Conservation (phyloP, 805 yeast genomes). For the Kluyveromyces starmeri region DNA sequence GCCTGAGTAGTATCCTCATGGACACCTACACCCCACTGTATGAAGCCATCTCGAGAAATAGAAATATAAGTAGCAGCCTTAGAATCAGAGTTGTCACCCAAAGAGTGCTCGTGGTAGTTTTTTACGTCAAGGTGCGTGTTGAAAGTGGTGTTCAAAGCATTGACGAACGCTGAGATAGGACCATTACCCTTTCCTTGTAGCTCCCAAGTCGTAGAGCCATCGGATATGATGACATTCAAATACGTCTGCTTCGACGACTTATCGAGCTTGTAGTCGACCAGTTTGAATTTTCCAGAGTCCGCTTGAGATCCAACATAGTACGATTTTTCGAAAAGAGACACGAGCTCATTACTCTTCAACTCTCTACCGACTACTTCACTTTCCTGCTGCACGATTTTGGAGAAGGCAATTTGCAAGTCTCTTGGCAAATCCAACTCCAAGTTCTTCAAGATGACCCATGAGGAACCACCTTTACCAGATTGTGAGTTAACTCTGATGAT, state of each 20-base stretch:
- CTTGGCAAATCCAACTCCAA: slow-evolving; percentile 77
- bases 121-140: slow-evolving; percentile 49
- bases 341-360: slow-evolving; percentile 54
- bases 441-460: slow-evolving; percentile 73
- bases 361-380: slow-evolving; percentile 71
- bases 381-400: slow-evolving; percentile 56
- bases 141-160: slow-evolving; percentile 46
- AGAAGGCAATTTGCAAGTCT: slow-evolving; percentile 68
- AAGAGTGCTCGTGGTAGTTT: slow-evolving; percentile 70
- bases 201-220: slow-evolving; percentile 6
- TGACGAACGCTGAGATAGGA: slow-evolving; percentile 66
- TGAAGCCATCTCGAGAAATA: slow-evolving; percentile 11
- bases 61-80: slow-evolving; percentile 68
- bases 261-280: slow-evolving; percentile 40
- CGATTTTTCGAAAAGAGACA: slow-evolving; percentile 52
- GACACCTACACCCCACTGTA: slow-evolving; percentile 81
- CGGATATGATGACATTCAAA: not conserved
- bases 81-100: slow-evolving; percentile 62
- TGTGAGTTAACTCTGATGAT: slow-evolving; percentile 83
- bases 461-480: slow-evolving; percentile 84
- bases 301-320: slow-evolving; percentile 36
- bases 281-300: slow-evolving; percentile 17
- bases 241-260: slow-evolving; percentile 13
- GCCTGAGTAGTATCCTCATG: slow-evolving; percentile 79
- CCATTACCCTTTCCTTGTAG: slow-evolving; percentile 70